These are phyloP conservation scores for Malassezia yamatoensis DNA, from an alignment of 1,284 basidiomycete species.

Conservation along the genomic window DNA sequence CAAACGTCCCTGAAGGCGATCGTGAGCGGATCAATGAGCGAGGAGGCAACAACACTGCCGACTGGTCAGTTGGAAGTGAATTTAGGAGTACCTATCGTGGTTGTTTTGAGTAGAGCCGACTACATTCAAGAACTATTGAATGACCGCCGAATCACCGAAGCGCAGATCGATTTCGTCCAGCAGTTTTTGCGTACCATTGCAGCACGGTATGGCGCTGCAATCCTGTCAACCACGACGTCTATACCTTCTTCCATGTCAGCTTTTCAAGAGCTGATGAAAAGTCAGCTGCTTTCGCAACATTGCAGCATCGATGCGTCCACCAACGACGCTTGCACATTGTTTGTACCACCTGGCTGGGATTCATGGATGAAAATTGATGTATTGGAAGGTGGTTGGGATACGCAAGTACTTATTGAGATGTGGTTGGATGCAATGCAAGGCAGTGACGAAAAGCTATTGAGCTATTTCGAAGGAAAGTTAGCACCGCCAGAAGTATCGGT, in stretches of 20 bases:
- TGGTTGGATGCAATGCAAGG: too few species aligned
- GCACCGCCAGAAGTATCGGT: too few species aligned
- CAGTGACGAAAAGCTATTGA: too few species aligned
- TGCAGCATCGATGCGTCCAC: conserved; percentile 52
- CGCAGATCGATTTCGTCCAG: conserved; percentile 87
- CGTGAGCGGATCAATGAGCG: neutral
- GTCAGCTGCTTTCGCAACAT: conserved; percentile 69
- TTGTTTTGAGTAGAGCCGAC: conserved; percentile 67
- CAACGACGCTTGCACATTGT: conserved; percentile 78
- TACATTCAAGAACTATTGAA: conserved; percentile 47
- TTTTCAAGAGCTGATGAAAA: conserved; percentile 75
- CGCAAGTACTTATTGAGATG: too few species aligned
- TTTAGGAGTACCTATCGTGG: conserved; percentile 73
- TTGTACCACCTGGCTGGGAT: conserved; percentile 93
- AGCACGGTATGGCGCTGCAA: conserved; percentile 78
- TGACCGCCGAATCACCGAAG: conserved; percentile 58
- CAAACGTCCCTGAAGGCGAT: neutral
- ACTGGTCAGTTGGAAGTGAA: conserved; percentile 38
- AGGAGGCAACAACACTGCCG: conserved; percentile 7
- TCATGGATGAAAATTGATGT: conserved; percentile 92
- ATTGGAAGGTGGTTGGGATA: conserved; percentile 54
- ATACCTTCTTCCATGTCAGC: conserved; percentile 67
- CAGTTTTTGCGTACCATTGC: conserved; percentile 84
- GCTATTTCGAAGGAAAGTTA: too few species aligned
- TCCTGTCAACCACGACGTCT: conserved; percentile 77